phyloP scores from a whole-genome alignment of 331 rosid species.

The Arachis monticola region DNA sequence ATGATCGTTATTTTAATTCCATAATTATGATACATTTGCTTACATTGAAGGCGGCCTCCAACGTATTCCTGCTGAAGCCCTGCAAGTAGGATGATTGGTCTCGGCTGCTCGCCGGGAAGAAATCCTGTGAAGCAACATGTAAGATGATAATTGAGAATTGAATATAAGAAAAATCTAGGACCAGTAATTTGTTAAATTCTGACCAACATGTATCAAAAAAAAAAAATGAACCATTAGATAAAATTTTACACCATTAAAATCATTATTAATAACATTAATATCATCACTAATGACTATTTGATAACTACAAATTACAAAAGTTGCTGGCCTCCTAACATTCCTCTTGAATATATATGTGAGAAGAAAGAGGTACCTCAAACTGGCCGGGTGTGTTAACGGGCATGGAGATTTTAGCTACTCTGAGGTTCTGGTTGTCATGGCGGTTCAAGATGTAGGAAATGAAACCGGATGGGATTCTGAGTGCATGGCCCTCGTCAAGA shows the following conservation, averaged over 20 bases:
- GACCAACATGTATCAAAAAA: too few relatives aligned
- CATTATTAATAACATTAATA: not conserved
- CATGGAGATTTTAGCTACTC: slow-evolving; percentile 43
- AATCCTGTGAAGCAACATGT: slow-evolving; percentile 43
- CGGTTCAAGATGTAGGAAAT: slow-evolving; percentile 47
- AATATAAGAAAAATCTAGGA: too few relatives aligned
- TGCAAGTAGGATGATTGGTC: slow-evolving; percentile 49
- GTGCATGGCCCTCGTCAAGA: slow-evolving; percentile 56
- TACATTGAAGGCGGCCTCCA: slow-evolving; percentile 62
- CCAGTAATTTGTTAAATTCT: too few relatives aligned
- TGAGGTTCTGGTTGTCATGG: slow-evolving; percentile 46
- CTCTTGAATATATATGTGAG: too few relatives aligned
- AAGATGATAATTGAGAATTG: too few relatives aligned
- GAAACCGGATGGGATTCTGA: slow-evolving; percentile 56
- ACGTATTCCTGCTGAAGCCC: slow-evolving; percentile 55
- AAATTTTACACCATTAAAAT: too few relatives aligned
- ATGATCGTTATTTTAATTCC: too few relatives aligned
- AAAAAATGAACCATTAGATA: too few relatives aligned
- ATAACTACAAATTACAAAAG: too few relatives aligned
- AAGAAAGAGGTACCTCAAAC: slow-evolving; percentile 45
- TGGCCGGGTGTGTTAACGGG: slow-evolving; percentile 59
- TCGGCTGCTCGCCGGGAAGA: slow-evolving; percentile 40
- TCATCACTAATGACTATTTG: too few relatives aligned
- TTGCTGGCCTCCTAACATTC: too few relatives aligned
- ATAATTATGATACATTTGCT: not conserved